Evolutionary conservation across 495 filamentous ascomycete genomes (phyloP), one percentile per base, ranked within the genome.

Genomic region (Chaetomium fimeti): DNA sequence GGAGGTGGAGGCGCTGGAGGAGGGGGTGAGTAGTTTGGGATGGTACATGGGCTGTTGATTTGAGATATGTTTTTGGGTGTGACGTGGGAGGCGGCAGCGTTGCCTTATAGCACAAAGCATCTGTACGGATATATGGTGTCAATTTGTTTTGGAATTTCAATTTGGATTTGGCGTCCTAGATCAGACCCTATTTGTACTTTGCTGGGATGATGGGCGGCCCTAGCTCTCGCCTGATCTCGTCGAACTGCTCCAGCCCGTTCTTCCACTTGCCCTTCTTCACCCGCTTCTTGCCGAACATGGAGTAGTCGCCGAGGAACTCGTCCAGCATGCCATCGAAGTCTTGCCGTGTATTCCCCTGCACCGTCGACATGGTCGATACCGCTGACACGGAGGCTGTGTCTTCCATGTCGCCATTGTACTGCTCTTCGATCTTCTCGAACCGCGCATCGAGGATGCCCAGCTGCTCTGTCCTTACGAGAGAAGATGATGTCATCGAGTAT

Each of bases 401-500:
- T 72, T 91, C 85, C 67, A 88, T 83, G 61, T 93, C 90, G 15
- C 87, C 83, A n/a, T 87, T 80, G 74, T 97, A 96, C 61, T 89
- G 78, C 68, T 90, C 88, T 73, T 96, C 91, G 32, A 97, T 83
- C 78, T 87, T 89, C 68, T 97, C 94, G 72, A 98, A 99, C 16
- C 94, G 87, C 49, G 87, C 87, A 73, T 99, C 95, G 22, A 98
- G 81, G 13, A 92, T 83, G 6, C 87, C 87, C 43, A 92, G 83
- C n/a, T 91, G 91, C 65, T 97, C 94, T 2, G 93, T 98, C 48
- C 95, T 85, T 24, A 88, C 85, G 8, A 98, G 80, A 0, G 92
- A 88, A 0, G 94, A 97, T 7, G 91, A 96, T 0, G 89, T 92
- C 95, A 98, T 99, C n/a, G 92, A 96, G 78, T 96, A 98, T 18